Conservation (phyloP, 1,284 basidiomycete species). For the Rhodotorula sp. region DNA sequence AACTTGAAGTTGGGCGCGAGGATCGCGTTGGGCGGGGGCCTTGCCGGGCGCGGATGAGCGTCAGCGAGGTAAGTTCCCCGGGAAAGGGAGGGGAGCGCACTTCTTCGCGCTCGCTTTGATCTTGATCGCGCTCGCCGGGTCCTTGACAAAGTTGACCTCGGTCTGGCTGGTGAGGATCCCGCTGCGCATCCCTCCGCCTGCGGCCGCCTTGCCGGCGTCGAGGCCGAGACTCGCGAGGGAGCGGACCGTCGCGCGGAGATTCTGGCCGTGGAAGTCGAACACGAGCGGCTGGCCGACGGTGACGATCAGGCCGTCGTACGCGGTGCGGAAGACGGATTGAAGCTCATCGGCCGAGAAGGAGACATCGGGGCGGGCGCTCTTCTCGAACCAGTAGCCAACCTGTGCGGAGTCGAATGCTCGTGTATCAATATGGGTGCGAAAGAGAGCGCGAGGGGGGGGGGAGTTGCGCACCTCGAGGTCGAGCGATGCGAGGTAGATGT, state of each 20-base stretch:
- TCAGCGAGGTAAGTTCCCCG: background rate
- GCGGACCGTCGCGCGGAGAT: slow-evolving; percentile 72
- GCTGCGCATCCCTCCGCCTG: slow-evolving; percentile 50
- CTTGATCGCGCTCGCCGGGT: slow-evolving; percentile 76
- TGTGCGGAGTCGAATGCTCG: no score
- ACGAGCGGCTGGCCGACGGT: slow-evolving; percentile 70
- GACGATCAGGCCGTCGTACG: slow-evolving; percentile 63
- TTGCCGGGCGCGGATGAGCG: slow-evolving; percentile 46
- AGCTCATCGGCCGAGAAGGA: slow-evolving; percentile 82
- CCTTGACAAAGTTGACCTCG: slow-evolving; percentile 85
- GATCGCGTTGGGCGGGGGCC: slow-evolving; percentile 90
- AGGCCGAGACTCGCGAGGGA: slow-evolving; percentile 69
- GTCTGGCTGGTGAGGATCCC: slow-evolving; percentile 90
- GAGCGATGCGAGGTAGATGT: slow-evolving; percentile 37
- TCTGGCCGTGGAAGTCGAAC: slow-evolving; percentile 89
- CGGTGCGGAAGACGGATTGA: slow-evolving; percentile 68
- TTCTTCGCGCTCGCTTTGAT: slow-evolving; percentile 90
- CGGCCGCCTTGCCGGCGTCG: slow-evolving; percentile 47
- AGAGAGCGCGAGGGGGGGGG: no score
- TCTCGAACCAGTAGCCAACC: slow-evolving; percentile 44
- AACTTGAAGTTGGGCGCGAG: slow-evolving; percentile 99
- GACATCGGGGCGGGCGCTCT: slow-evolving; percentile 34
- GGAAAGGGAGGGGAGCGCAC: slow-evolving; percentile 52
- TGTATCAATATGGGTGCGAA: no score
- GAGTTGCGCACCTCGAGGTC: slow-evolving; percentile 37